These are phyloP conservation scores for Kluyveromyces dobzhanskii DNA, from an alignment of 805 yeast species.

Conservation along the genomic window DNA sequence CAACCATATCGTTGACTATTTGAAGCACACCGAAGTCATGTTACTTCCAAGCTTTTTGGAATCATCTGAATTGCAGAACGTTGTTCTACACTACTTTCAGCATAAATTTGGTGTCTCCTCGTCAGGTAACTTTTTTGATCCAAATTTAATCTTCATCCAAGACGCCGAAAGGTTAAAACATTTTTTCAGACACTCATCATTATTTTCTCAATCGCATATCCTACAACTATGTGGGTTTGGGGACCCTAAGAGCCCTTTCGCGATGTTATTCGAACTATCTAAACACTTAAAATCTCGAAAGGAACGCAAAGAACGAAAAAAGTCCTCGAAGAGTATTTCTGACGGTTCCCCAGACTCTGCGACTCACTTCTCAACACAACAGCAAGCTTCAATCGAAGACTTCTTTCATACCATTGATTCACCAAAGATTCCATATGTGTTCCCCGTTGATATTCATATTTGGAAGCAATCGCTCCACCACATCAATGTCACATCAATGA, in stretches of 20 bases:
- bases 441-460: constrained; percentile 18
- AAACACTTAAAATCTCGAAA: constrained; percentile 64
- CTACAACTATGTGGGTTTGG: constrained; percentile 74
- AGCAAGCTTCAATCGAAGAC: constrained; percentile 5
- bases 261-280: constrained; percentile 62
- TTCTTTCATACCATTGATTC: constrained; percentile 25
- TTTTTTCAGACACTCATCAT: constrained; percentile 70
- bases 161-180: constrained; percentile 39
- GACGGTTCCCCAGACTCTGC: neutral
- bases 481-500: constrained; percentile 56
- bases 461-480: constrained; percentile 53
- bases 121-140: constrained; percentile 53
- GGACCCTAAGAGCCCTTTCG: constrained; percentile 66
- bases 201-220: constrained; percentile 69
- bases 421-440: constrained; percentile 15
- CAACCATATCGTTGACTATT: constrained; percentile 28
- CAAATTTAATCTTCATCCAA: constrained; percentile 33
- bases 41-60: constrained; percentile 49
- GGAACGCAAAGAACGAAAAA: constrained; percentile 61
- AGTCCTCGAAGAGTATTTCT: constrained; percentile 11
- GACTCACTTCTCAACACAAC: neutral
- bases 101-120: constrained; percentile 59
- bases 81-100: constrained; percentile 55
- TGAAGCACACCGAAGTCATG: constrained; percentile 57
- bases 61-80: constrained; percentile 46